Conservation (phyloP, 352 stramenopile genomes). For the Globisporangium takayamanum region DNA sequence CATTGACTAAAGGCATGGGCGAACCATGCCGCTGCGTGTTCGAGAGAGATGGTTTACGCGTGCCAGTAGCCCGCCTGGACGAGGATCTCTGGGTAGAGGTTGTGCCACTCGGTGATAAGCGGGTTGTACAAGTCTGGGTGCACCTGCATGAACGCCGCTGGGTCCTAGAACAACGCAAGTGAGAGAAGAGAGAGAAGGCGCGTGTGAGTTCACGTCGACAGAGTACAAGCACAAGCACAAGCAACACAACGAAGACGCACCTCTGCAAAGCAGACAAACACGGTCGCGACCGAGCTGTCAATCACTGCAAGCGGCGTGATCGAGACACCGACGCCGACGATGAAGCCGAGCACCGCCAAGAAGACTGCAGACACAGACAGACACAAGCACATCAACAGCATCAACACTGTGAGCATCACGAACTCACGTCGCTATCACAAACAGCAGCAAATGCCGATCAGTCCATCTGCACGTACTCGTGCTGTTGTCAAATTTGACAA, state of each 20-base stretch:
- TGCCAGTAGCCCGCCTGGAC: conserved; percentile 83
- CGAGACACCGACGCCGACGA: conserved; percentile 85
- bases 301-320: conserved; percentile 90
- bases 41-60: conserved; percentile 18
- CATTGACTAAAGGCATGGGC: too few species aligned
- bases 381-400: too few species aligned
- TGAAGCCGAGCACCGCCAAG: conserved; percentile 79
- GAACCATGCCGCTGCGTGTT: too few species aligned
- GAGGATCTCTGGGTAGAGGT: conserved; percentile 85
- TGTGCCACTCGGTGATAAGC: conserved; percentile 84
- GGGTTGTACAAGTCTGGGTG: conserved; percentile 80
- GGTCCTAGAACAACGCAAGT: conserved; percentile 32
- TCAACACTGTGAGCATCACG: background rate
- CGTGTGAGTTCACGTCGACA: background rate
- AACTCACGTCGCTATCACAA: too few species aligned
- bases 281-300: conserved; percentile 91
- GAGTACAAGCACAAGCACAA: background rate
- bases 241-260: conserved; percentile 14
- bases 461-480: conserved; percentile 27
- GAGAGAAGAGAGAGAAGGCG: background rate
- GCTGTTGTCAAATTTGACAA: conserved; percentile 57
- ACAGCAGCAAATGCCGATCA: background rate
- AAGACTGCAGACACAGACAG: conserved; percentile 24
- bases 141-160: conserved; percentile 65
- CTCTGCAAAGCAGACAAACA: conserved; percentile 97